Percentiles rank a stretch among this genome's conserved stretches.
Evolutionary conservation across 2,329 filamentous ascomycete genomes (phyloP).

Genomic region (Neospermospora avenae): DNA sequence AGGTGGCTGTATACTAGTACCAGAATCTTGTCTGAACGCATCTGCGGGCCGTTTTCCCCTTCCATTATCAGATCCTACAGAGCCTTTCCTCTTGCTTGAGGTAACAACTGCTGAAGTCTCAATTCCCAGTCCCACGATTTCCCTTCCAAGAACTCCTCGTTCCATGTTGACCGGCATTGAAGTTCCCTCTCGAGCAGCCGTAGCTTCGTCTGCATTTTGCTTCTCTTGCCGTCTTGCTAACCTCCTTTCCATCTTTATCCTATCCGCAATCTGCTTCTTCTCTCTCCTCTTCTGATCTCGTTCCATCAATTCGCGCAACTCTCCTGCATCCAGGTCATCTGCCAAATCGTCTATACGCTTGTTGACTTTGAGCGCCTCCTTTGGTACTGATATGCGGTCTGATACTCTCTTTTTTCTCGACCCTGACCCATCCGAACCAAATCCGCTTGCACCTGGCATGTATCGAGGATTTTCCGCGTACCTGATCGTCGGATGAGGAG

Average conservation of each 20-base stretch:
- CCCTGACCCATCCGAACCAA: conserved; percentile 40
- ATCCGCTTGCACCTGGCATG: conserved; percentile 42
- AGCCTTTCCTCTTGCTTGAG: conserved; percentile 52
- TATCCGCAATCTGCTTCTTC: conserved; percentile 65
- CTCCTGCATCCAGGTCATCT: conserved; percentile 79
- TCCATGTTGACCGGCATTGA: conserved; percentile 55
- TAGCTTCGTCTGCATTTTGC: conserved; percentile 56
- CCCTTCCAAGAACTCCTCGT: conserved; percentile 58
- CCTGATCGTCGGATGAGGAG: conserved; percentile 79
- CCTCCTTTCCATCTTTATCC: conserved; percentile 62
- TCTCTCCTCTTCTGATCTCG: conserved; percentile 79
- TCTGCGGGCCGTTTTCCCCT: conserved; percentile 34
- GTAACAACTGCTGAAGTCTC: conserved; percentile 54
- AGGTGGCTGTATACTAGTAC: conserved; percentile 12
- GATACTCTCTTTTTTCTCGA: conserved; percentile 52
- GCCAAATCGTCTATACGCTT: conserved; percentile 70
- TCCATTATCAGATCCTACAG: conserved; percentile 37
- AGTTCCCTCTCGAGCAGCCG: conserved; percentile 49
- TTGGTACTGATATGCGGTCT: conserved; percentile 52
- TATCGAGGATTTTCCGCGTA: conserved; percentile 65
- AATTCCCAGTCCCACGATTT: conserved; percentile 53
- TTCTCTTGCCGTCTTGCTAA: conserved; percentile 66
- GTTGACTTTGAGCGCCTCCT: conserved; percentile 58
- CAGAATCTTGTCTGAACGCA: conserved; percentile 23
- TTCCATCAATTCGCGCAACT: conserved; percentile 85